Percentiles rank a stretch among this genome's conserved stretches.
These are phyloP conservation scores for Colletotrichum kahawae DNA, from an alignment of 2,329 filamentous ascomycete species.

Conservation along the genomic window DNA sequence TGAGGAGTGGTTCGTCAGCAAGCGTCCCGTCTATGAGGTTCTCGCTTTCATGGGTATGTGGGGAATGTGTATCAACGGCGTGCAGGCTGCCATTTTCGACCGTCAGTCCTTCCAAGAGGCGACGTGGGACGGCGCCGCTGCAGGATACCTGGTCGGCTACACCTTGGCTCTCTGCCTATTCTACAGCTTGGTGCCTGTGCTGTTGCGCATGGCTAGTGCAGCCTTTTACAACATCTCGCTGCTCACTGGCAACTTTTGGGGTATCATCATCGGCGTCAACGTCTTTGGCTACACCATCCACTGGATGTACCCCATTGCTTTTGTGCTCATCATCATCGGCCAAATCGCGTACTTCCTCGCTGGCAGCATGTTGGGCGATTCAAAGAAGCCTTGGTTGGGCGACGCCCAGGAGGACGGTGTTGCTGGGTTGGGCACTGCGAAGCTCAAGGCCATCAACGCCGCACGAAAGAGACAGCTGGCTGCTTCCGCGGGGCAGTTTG, in stretches of 20 bases:
- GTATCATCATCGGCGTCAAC: constrained; percentile 86
- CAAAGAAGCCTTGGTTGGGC: constrained; percentile 94
- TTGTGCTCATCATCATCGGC: constrained; percentile 88
- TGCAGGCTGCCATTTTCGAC: constrained; percentile 92
- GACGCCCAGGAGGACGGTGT: constrained; percentile 83
- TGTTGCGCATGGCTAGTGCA: constrained; percentile 88
- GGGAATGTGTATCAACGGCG: constrained; percentile 88
- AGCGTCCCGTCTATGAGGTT: constrained; percentile 89
- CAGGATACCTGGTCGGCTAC: constrained; percentile 87
- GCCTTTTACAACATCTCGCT: constrained; percentile 97
- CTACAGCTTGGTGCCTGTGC: constrained; percentile 84
- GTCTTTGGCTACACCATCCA: constrained; percentile 84
- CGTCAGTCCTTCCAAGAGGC: constrained; percentile 70
- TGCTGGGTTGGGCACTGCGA: constrained; percentile 83
- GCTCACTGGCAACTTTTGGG: constrained; percentile 96
- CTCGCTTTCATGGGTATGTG: constrained; percentile 89
- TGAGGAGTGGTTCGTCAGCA: constrained; percentile 92
- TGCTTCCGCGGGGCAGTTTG: neutral
- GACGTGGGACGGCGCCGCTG: constrained; percentile 70
- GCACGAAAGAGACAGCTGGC: constrained; percentile 46
- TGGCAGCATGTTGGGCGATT: constrained; percentile 82
- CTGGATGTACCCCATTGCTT: constrained; percentile 94
- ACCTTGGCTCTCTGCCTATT: constrained; percentile 84
- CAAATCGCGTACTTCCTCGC: constrained; percentile 87
- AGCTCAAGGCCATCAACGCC: constrained; percentile 71